phyloP scores from a whole-genome alignment of 2,329 filamentous ascomycete genomes.

The Orbilia brochopaga region DNA sequence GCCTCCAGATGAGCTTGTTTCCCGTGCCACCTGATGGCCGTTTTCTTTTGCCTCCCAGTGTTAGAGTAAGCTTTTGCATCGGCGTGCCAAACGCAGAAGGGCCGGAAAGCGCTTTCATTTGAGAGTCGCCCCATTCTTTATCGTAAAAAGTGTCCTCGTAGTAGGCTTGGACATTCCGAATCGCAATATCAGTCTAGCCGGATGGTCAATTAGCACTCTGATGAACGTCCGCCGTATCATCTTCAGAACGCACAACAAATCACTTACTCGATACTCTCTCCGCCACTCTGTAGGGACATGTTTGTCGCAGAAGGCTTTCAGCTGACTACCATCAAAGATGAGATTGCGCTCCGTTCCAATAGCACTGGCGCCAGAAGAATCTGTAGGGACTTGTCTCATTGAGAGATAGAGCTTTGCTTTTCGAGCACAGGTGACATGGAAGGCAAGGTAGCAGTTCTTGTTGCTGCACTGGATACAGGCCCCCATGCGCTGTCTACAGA shows the following conservation, averaged over 20 bases:
- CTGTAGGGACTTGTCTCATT: constrained; percentile 73
- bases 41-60: constrained; percentile 68
- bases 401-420: constrained; percentile 85
- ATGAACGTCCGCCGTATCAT: neutral
- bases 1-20: constrained; percentile 76
- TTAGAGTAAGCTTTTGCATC: constrained; percentile 63
- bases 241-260: neutral
- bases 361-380: constrained; percentile 74
- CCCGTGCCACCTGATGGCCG: constrained; percentile 60
- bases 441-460: constrained; percentile 94
- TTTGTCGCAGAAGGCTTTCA: constrained; percentile 95
- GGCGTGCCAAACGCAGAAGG: constrained; percentile 53
- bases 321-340: constrained; percentile 55
- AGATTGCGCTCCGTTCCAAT: constrained; percentile 62
- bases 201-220: constrained; percentile 3
- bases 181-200: constrained; percentile 67
- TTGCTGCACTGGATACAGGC: constrained; percentile 98
- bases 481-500: constrained; percentile 96
- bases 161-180: constrained; percentile 81
- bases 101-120: constrained; percentile 75
- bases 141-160: constrained; percentile 90
- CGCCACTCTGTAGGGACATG: constrained; percentile 90
- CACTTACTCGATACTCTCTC: constrained; percentile 75
- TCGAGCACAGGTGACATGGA: constrained; percentile 94
- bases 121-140: constrained; percentile 88